Evolutionary conservation across 176 grass and related monocot species (phyloP).

Genomic region (Eleusine coracana): DNA sequence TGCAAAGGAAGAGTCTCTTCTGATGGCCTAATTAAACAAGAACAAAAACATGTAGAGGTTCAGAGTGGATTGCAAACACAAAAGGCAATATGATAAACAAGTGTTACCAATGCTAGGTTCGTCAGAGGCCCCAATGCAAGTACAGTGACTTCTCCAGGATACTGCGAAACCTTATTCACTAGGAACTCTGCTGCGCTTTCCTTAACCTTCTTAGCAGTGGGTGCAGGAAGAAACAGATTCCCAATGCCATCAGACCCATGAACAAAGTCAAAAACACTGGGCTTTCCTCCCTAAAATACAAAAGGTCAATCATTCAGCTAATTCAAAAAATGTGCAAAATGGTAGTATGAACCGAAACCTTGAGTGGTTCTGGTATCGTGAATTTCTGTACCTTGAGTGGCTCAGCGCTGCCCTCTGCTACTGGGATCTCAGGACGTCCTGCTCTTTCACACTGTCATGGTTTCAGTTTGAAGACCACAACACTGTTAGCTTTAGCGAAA

Average conservation of each 20-base stretch:
- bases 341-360: too few relatives aligned
- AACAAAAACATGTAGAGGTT: not conserved
- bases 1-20: conserved; percentile 81
- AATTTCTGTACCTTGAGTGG: conserved; percentile 64
- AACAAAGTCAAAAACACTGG: conserved; percentile 70
- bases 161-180: conserved; percentile 80
- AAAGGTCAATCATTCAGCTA: conserved; percentile 15
- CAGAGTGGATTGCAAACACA: too few relatives aligned
- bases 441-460: conserved; percentile 87
- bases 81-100: not conserved
- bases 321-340: not conserved
- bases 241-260: conserved; percentile 96
- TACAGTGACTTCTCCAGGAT: conserved; percentile 74
- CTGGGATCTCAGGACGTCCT: conserved; percentile 78
- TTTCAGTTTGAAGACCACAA: conserved; percentile 31
- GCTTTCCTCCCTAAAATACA: conserved; percentile 68
- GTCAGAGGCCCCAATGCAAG: conserved; percentile 92
- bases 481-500: conserved; percentile 30
- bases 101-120: conserved; percentile 80
- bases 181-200: conserved; percentile 86
- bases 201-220: conserved; percentile 57
- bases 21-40: conserved; percentile 64
- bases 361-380: not conserved
- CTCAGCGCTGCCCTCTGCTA: conserved; percentile 81
- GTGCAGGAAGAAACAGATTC: conserved; percentile 80